These are phyloP conservation scores for Phaffia tasmanica DNA, from an alignment of 768 basidiomycete genomes.

Conservation along the genomic window DNA sequence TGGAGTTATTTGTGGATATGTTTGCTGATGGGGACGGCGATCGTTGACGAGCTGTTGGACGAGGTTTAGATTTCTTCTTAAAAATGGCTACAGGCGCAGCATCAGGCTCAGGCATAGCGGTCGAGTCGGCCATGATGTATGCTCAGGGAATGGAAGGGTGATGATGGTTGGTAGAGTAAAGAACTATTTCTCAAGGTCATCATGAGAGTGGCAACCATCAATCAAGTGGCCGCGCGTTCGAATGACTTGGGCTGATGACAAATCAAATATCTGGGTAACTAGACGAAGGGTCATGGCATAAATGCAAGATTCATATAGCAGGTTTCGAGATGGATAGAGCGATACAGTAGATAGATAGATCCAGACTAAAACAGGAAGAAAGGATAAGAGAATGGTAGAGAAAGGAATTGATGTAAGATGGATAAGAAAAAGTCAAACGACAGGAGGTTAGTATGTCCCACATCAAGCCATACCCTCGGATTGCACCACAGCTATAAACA, in stretches of 20 bases:
- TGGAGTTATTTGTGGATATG: slow-evolving; percentile 10
- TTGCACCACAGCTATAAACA: slow-evolving; percentile 25
- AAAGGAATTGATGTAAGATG: background rate
- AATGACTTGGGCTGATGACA: too few species aligned
- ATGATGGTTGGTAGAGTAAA: too few species aligned
- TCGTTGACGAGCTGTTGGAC: slow-evolving; percentile 62
- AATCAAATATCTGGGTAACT: too few species aligned
- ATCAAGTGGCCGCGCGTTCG: too few species aligned
- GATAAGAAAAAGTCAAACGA: too few species aligned
- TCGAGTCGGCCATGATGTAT: slow-evolving; percentile 20
- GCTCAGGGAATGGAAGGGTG: too few species aligned
- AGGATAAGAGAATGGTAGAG: background rate
- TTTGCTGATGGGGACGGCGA: slow-evolving; percentile 52
- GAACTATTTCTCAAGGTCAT: too few species aligned
- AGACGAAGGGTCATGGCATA: too few species aligned
- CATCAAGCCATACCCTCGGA: slow-evolving; percentile 19
- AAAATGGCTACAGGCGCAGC: slow-evolving; percentile 60
- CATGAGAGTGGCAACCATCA: too few species aligned
- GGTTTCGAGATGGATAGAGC: too few species aligned
- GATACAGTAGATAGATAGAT: background rate
- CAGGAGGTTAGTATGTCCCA: too few species aligned
- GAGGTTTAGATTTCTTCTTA: slow-evolving; percentile 71
- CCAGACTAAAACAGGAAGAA: background rate
- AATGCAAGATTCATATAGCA: too few species aligned
- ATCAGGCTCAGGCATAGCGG: slow-evolving; percentile 24